A percentile compares a stretch with the other conserved stretches of the same genome.
phyloP scores from a whole-genome alignment of 495 filamentous ascomycete genomes.

The Friedmanniomyces simplex region DNA sequence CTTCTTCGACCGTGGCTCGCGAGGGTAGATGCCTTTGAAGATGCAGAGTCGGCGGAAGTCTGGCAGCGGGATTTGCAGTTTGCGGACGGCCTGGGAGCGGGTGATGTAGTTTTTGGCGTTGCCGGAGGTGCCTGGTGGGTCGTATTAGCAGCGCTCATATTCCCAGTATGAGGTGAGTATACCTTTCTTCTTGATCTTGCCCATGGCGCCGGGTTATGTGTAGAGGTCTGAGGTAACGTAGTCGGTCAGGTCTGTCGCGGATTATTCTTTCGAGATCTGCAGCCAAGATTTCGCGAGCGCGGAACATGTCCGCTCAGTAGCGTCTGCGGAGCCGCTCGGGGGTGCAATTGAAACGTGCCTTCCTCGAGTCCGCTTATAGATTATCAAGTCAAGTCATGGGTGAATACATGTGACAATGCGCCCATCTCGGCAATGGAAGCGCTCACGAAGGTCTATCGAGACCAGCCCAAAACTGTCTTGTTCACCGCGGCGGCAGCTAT shows the following conservation, averaged over 20 bases:
- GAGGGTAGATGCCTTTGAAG: conserved; percentile 97
- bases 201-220: conserved; percentile 44
- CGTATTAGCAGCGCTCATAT: not conserved
- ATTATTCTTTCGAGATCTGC: not conserved
- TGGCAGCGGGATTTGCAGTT: conserved; percentile 91
- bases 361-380: not conserved
- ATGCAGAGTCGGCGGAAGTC: conserved; percentile 98
- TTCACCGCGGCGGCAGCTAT: conserved; percentile 67
- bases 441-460: conserved; percentile 24
- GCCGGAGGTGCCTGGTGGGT: conserved; percentile 60
- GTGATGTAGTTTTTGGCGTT: conserved; percentile 98
- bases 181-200: conserved; percentile 89
- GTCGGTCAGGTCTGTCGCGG: not conserved
- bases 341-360: not conserved
- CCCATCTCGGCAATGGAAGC: conserved; percentile 5
- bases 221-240: not conserved
- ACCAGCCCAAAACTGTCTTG: conserved; percentile 63
- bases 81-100: conserved; percentile 88
- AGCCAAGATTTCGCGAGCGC: not conserved
- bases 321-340: not conserved
- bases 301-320: not conserved
- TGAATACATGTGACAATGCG: not conserved
- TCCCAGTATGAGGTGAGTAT: conserved; percentile 22
- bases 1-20: conserved; percentile 92
- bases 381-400: no score